Conservation (phyloP, 495 filamentous ascomycete species). For the Penicillium chermesinum region DNA sequence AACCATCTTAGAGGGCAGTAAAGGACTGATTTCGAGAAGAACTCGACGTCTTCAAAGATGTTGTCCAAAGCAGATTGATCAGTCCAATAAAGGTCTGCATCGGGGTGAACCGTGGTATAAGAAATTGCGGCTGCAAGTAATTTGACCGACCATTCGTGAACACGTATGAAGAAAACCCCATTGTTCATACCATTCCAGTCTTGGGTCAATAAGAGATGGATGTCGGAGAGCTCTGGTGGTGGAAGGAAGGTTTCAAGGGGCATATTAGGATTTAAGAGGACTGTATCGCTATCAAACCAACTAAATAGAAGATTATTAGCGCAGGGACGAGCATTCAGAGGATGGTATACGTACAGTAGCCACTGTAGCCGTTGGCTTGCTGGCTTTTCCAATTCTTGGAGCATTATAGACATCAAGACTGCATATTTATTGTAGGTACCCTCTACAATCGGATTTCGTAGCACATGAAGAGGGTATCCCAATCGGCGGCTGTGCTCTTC, state of each 20-base stretch:
- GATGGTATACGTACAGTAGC: constrained; percentile 36
- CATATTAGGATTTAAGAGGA: constrained; percentile 49
- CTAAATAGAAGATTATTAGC: constrained; percentile 12
- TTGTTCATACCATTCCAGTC: constrained; percentile 55
- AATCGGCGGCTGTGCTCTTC: constrained; percentile 11
- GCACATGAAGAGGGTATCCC: constrained; percentile 13
- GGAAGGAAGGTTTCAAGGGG: constrained; percentile 50
- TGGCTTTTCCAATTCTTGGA: constrained; percentile 47
- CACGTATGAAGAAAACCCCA: constrained; percentile 48
- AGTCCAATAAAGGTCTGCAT: constrained; percentile 26
- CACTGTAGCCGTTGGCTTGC: constrained; percentile 43
- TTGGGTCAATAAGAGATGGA: constrained; percentile 43
- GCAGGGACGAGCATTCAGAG: background rate
- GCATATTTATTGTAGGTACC: constrained; percentile 44
- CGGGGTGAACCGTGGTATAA: constrained; percentile 38
- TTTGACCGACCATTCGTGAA: constrained; percentile 45
- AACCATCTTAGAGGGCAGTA: constrained; percentile 10
- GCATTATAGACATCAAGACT: constrained; percentile 42
- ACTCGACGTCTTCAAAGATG: constrained; percentile 27
- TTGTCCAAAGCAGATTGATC: constrained; percentile 35
- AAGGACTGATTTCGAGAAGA: constrained; percentile 4
- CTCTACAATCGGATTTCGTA: constrained; percentile 13
- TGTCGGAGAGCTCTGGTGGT: constrained; percentile 36
- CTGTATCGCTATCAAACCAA: constrained; percentile 50
- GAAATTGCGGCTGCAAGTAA: constrained; percentile 42